Base-by-base conservation (phyloP, 352 stramenopile genomes). In the Phytophthora fragariaefolia region DNA sequence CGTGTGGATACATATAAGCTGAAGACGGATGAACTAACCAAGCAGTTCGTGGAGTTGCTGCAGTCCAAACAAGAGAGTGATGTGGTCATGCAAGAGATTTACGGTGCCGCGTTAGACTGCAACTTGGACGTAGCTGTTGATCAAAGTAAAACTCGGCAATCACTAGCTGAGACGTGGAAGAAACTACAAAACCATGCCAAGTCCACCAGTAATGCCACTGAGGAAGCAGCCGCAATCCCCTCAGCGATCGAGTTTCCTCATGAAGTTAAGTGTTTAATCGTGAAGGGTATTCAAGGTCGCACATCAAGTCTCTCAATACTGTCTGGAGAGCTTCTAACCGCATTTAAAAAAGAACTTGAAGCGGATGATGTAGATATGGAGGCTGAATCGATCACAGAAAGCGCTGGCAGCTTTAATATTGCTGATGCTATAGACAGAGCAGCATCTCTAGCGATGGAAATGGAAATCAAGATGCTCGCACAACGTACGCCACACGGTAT, bases 401-500 rank as follows among this genome's bases (percentile, higher is more conserved):
- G 63, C 7, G 63, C 66, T 32, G 36, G 26, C 32, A 56, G 17
- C 12, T n/a, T 7, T 18, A 58, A 71, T 6, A n/a, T n/a, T n/a
- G 62, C 53, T 5, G 15, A 45, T 9, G 51, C 62, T 2, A 40
- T 73, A 17, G 65, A 75, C 10, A 68, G 47, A 1, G 43, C 72
- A 4, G 49, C 66, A 15, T 46, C 34, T 28, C 50, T 91, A 18
- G 69, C 65, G 23, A 43, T 96, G 49, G 85, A 96, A 60, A 94
- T 95, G 88, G 88, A 92, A 52, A 91, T 96, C 53, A 96, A 96
- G 66, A 91, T 91, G 75, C 71, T 96, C 10, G 89, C 89, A 26
- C 85, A 96, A 67, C 84, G 89, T 9, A 87, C 71, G 9, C 65
- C 79, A 20, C 89, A 95, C 42, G 87, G 89, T 24, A 76, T 87